These are phyloP conservation scores for Wickerhamomyces bisporus DNA, from an alignment of 805 yeast genomes.

Conservation along the genomic window DNA sequence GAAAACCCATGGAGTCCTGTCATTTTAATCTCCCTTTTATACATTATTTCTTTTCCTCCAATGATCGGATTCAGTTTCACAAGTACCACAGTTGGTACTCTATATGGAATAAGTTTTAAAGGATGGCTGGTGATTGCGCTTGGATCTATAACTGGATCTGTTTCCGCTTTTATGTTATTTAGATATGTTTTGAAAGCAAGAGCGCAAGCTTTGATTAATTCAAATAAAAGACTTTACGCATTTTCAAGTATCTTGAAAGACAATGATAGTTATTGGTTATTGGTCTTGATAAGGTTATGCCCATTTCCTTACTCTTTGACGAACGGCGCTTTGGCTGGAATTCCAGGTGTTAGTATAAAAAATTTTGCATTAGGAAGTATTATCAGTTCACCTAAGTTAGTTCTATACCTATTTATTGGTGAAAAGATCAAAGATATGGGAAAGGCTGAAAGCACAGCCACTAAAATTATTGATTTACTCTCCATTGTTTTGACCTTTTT, in stretches of 20 bases:
- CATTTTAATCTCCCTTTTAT: conserved; percentile 47
- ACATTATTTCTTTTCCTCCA: conserved; percentile 85
- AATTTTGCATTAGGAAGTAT: conserved; percentile 68
- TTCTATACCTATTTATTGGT: conserved; percentile 77
- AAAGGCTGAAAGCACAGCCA: conserved; percentile 42
- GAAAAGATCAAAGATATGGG: conserved; percentile 67
- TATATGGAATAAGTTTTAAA: conserved; percentile 64
- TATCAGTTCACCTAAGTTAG: conserved; percentile 74
- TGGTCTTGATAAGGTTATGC: conserved; percentile 73
- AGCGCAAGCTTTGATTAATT: conserved; percentile 55
- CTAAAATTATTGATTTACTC: conserved; percentile 55
- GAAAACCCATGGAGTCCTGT: conserved; percentile 30
- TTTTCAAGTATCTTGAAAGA: conserved; percentile 71
- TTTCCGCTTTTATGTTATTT: conserved; percentile 66
- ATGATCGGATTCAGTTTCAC: conserved; percentile 74
- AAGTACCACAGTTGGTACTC: conserved; percentile 67
- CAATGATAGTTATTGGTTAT: conserved; percentile 56
- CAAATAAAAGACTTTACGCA: conserved; percentile 65
- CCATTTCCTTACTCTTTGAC: conserved; percentile 92
- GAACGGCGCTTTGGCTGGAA: conserved; percentile 87
- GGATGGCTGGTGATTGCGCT: conserved; percentile 78
- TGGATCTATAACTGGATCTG: conserved; percentile 70
- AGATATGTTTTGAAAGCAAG: conserved; percentile 49
- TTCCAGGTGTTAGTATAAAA: conserved; percentile 63
- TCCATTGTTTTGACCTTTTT: conserved; percentile 53